phyloP scores from a whole-genome alignment of 1,284 basidiomycete species.

The Mycena sp. region DNA sequence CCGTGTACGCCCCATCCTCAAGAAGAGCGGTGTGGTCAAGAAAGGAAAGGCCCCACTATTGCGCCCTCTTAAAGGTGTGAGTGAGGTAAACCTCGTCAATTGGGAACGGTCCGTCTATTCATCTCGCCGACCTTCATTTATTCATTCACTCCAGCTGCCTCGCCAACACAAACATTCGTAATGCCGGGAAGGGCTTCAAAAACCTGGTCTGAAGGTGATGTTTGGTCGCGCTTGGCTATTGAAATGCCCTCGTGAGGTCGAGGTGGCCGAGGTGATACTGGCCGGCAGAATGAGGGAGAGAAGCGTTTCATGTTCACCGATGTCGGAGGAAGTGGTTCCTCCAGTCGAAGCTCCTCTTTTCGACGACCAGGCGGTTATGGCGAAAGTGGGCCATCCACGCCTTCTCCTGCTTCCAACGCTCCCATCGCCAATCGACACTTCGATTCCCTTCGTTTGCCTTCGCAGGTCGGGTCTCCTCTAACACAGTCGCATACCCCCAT shows the following conservation, averaged over 20 bases:
- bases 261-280: conserved; percentile 45
- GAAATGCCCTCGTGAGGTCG: conserved; percentile 37
- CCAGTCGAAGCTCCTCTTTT: conserved; percentile 83
- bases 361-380: conserved; percentile 70
- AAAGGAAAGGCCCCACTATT: too few species aligned
- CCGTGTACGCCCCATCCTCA: too few species aligned
- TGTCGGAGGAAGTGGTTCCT: conserved; percentile 65
- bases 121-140: too few species aligned
- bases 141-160: too few species aligned
- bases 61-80: too few species aligned
- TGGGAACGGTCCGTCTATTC: too few species aligned
- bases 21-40: too few species aligned
- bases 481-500: conserved; percentile 81
- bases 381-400: conserved; percentile 63
- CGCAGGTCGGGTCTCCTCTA: conserved; percentile 58
- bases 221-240: not conserved
- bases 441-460: conserved; percentile 64
- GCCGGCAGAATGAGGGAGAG: conserved; percentile 52
- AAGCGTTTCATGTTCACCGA: conserved; percentile 77
- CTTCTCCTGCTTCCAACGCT: conserved; percentile 53
- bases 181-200: too few species aligned
- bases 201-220: not conserved
- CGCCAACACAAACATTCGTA: too few species aligned
- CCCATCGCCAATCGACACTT: conserved; percentile 57
- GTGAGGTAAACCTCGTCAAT: too few species aligned